phyloP scores from a whole-genome alignment of 1,284 basidiomycete genomes.

The Leccinum griseonigrum region DNA sequence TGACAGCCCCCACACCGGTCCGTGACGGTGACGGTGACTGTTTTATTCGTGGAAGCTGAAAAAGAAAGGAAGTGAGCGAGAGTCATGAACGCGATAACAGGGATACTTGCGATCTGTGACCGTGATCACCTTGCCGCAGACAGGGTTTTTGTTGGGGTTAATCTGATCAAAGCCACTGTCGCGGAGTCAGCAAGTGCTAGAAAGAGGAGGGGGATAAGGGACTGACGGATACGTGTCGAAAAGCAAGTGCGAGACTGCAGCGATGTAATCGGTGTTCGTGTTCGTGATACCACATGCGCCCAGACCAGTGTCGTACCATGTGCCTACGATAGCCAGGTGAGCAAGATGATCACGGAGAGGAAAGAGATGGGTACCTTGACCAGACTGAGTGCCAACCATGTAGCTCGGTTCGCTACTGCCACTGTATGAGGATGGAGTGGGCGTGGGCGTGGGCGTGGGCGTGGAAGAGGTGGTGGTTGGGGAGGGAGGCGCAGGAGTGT shows the following conservation, averaged over 20 bases:
- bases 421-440: slow-evolving; percentile 9
- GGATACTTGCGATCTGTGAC: slow-evolving; percentile 39
- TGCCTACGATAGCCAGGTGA: slow-evolving; percentile 36
- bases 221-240: slow-evolving; percentile 66
- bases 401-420: slow-evolving; percentile 27
- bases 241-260: slow-evolving; percentile 54
- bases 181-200: slow-evolving; percentile 1
- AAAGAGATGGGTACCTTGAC: slow-evolving; percentile 41
- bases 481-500: slow-evolving; percentile 10
- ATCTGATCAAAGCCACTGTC: slow-evolving; percentile 45
- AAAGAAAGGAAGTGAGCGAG: slow-evolving; percentile 3
- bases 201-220: neutral
- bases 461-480: slow-evolving; percentile 12
- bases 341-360: neutral
- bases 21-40: slow-evolving; percentile 45
- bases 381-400: slow-evolving; percentile 46
- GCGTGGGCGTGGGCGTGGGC: slow-evolving; percentile 17
- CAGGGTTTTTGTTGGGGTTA: slow-evolving; percentile 65
- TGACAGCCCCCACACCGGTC: slow-evolving; percentile 64
- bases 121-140: slow-evolving; percentile 50
- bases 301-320: slow-evolving; percentile 59
- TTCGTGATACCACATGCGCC: slow-evolving; percentile 70
- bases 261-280: slow-evolving; percentile 50
- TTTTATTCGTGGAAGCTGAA: slow-evolving; percentile 39
- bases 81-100: neutral